Evolutionary conservation across 768 basidiomycete species (phyloP).

Genomic region (Postia placenta): DNA sequence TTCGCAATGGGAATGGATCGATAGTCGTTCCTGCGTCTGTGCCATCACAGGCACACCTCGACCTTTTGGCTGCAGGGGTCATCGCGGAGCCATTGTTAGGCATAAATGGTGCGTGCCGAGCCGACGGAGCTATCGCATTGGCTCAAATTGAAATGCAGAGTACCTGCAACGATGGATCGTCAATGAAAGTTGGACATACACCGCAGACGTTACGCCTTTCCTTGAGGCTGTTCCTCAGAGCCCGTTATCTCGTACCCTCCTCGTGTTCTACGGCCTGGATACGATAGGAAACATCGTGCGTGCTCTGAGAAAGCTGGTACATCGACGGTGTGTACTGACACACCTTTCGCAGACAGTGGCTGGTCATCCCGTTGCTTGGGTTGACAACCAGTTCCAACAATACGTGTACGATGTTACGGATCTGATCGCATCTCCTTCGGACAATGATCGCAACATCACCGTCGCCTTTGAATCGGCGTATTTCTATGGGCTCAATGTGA

Average conservation of each 20-base stretch:
- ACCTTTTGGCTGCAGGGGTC: conserved; percentile 44
- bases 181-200: conserved; percentile 55
- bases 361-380: conserved; percentile 49
- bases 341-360: conserved; percentile 42
- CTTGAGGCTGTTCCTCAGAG: conserved; percentile 18
- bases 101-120: conserved; percentile 37
- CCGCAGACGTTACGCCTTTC: conserved; percentile 44
- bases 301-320: no score
- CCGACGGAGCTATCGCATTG: background rate
- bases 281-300: conserved; percentile 51
- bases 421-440: conserved; percentile 27
- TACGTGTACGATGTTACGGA: conserved; percentile 46
- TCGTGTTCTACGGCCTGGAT: conserved; percentile 53
- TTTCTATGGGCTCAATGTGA: conserved; percentile 48
- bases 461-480: conserved; percentile 49
- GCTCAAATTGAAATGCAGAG: conserved; percentile 25
- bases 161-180: conserved; percentile 51
- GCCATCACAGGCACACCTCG: conserved; percentile 50
- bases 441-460: conserved; percentile 38
- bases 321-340: no score
- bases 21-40: conserved; percentile 46
- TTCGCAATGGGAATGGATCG: conserved; percentile 47
- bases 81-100: conserved; percentile 49
- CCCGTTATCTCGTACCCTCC: conserved; percentile 28
- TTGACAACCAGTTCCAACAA: conserved; percentile 52